These are phyloP conservation scores for Colletotrichum sp. DNA, from an alignment of 2,329 filamentous ascomycete species.

Conservation along the genomic window DNA sequence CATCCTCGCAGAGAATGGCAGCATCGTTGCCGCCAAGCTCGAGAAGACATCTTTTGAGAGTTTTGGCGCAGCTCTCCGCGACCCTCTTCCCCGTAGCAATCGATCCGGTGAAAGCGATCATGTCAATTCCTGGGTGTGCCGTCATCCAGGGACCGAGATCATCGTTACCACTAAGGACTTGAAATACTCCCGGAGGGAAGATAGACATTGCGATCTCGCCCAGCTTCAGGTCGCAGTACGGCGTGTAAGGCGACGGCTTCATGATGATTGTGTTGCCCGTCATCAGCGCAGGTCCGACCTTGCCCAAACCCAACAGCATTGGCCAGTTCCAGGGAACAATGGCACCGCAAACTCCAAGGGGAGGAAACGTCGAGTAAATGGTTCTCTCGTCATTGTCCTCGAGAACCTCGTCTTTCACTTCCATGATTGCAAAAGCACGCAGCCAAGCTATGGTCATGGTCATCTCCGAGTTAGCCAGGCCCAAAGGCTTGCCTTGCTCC, in stretches of 20 bases:
- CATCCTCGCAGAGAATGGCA: slow-evolving; percentile 62
- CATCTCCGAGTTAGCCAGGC: slow-evolving; percentile 19
- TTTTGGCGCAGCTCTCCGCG: slow-evolving; percentile 54
- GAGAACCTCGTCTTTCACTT: slow-evolving; percentile 41
- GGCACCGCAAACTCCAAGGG: slow-evolving; percentile 46
- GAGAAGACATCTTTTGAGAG: slow-evolving; percentile 65
- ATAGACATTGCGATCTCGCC: slow-evolving; percentile 61
- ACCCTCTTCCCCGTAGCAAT: slow-evolving; percentile 65
- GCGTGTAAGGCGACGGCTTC: slow-evolving; percentile 64
- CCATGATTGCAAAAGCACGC: slow-evolving; percentile 24
- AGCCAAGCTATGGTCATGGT: slow-evolving; percentile 24
- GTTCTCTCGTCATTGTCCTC: slow-evolving; percentile 40
- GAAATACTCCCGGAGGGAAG: slow-evolving; percentile 67
- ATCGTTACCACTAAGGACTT: slow-evolving; percentile 65
- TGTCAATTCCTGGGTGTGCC: slow-evolving; percentile 61
- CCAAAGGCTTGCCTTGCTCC: slow-evolving; percentile 34
- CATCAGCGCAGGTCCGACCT: slow-evolving; percentile 61
- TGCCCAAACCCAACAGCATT: slow-evolving; percentile 48
- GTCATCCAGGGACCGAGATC: slow-evolving; percentile 64
- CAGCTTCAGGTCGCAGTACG: slow-evolving; percentile 62
- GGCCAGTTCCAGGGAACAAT: slow-evolving; percentile 60
- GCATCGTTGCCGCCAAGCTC: slow-evolving; percentile 68
- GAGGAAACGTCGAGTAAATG: slow-evolving; percentile 23
- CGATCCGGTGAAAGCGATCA: slow-evolving; percentile 69
- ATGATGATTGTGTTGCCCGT: slow-evolving; percentile 62